Conservation (phyloP, 2,329 filamentous ascomycete species). For the Neonectria ditissima region DNA sequence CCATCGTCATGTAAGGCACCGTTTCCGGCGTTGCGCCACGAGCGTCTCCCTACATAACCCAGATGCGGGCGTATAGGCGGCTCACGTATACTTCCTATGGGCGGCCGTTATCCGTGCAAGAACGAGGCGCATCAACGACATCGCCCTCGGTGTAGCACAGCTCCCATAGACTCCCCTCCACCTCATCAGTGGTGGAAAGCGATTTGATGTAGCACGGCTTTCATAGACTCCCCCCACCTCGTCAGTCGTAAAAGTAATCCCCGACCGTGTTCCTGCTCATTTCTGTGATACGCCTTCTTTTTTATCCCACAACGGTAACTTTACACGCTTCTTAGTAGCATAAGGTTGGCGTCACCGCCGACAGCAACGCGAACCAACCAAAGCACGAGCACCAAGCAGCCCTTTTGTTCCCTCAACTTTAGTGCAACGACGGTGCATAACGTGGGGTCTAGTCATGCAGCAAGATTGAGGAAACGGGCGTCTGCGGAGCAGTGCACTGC, state of each 20-base stretch:
- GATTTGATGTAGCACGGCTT: not conserved
- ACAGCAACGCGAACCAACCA: slow-evolving; percentile 12
- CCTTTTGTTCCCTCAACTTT: slow-evolving; percentile 5
- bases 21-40: slow-evolving; percentile 23
- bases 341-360: not conserved
- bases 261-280: slow-evolving; percentile 2
- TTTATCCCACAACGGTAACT: slow-evolving; percentile 2
- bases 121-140: not conserved
- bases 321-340: slow-evolving; percentile 1
- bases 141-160: slow-evolving; percentile 2
- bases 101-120: not conserved
- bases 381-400: slow-evolving; percentile 1
- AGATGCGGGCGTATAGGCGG: slow-evolving; percentile 10
- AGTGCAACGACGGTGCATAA: slow-evolving; percentile 19
- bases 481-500: slow-evolving; percentile 8
- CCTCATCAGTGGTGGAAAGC: not conserved
- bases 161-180: not conserved
- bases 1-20: slow-evolving; percentile 39
- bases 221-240: not conserved
- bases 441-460: slow-evolving; percentile 21
- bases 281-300: slow-evolving; percentile 8
- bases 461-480: slow-evolving; percentile 11
- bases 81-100: not conserved
- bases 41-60: slow-evolving; percentile 3
- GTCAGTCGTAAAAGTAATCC: slow-evolving; percentile 1